A percentile compares a stretch with the other conserved stretches of the same genome.
Conservation (phyloP, 2,329 filamentous ascomycete genomes). For the Epichloe gansuensis region DNA sequence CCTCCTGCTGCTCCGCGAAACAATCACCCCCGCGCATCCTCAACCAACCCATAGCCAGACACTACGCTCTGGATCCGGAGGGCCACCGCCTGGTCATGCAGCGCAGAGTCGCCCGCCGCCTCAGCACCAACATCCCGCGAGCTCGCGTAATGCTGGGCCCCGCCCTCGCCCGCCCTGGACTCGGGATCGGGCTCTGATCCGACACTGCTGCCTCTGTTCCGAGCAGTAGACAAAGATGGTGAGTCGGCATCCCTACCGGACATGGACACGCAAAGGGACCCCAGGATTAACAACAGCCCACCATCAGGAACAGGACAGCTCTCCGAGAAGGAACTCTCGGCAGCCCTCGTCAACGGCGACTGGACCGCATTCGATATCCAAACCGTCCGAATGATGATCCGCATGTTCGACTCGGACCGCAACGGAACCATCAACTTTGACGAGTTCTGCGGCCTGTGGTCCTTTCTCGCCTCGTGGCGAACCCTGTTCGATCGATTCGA, state of each 20-base stretch:
- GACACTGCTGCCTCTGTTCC: slow-evolving; percentile 74
- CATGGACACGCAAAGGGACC: neutral
- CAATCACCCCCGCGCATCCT: slow-evolving; percentile 1
- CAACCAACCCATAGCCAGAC: slow-evolving; percentile 4
- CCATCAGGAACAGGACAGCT: slow-evolving; percentile 61
- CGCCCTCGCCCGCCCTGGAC: slow-evolving; percentile 49
- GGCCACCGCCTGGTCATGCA: slow-evolving; percentile 1
- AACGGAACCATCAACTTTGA: slow-evolving; percentile 84
- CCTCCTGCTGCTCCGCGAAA: slow-evolving; percentile 20
- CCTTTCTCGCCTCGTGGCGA: slow-evolving; percentile 88
- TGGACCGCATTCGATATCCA: slow-evolving; percentile 88
- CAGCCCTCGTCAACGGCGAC: slow-evolving; percentile 91
- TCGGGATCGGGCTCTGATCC: slow-evolving; percentile 46
- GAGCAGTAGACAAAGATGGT: slow-evolving; percentile 81
- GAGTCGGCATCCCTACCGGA: slow-evolving; percentile 12
- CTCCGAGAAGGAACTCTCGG: slow-evolving; percentile 74
- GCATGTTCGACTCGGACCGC: slow-evolving; percentile 95
- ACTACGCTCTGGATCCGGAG: neutral
- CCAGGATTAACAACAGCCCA: neutral
- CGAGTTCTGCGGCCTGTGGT: slow-evolving; percentile 94
- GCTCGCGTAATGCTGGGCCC: slow-evolving; percentile 47
- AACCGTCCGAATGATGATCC: slow-evolving; percentile 97
- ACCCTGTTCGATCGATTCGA: slow-evolving; percentile 93
- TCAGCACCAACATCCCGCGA: slow-evolving; percentile 32
- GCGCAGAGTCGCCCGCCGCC: slow-evolving; percentile 22